phyloP scores from a whole-genome alignment of 2,329 filamentous ascomycete genomes.

The Coniochaeta hoffmannii region DNA sequence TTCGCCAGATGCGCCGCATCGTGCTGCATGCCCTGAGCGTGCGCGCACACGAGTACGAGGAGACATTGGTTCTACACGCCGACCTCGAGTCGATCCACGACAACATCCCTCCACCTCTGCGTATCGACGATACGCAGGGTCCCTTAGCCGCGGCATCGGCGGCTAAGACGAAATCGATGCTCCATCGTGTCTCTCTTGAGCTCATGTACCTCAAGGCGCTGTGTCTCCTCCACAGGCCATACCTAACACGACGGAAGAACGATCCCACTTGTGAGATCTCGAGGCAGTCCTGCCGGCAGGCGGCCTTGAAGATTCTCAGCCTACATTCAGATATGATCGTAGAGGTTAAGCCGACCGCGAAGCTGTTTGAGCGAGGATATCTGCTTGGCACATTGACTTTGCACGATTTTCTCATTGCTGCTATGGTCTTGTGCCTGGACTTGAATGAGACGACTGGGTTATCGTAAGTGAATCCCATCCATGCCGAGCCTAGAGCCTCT shows the following conservation, averaged over 20 bases:
- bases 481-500: background rate
- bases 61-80: conserved; percentile 26
- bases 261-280: conserved; percentile 30
- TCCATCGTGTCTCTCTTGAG: conserved; percentile 29
- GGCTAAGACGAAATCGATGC: conserved; percentile 27
- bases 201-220: conserved; percentile 36
- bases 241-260: conserved; percentile 31
- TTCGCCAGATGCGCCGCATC: conserved; percentile 34
- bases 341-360: conserved; percentile 39
- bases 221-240: conserved; percentile 43
- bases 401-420: conserved; percentile 51
- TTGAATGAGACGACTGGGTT: conserved; percentile 1
- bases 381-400: conserved; percentile 45
- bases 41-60: conserved; percentile 23
- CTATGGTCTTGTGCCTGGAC: conserved; percentile 53
- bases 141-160: conserved; percentile 6
- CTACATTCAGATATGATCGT: conserved; percentile 39
- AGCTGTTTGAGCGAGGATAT: conserved; percentile 43
- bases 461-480: background rate
- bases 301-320: conserved; percentile 35
- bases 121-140: background rate
- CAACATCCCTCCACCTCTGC: conserved; percentile 6
- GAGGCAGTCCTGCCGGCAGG: conserved; percentile 31
- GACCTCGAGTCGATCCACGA: conserved; percentile 25
- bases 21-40: conserved; percentile 33